These are phyloP conservation scores for Helenozyma rhizophorensis DNA, from an alignment of 805 yeast species.

Conservation along the genomic window DNA sequence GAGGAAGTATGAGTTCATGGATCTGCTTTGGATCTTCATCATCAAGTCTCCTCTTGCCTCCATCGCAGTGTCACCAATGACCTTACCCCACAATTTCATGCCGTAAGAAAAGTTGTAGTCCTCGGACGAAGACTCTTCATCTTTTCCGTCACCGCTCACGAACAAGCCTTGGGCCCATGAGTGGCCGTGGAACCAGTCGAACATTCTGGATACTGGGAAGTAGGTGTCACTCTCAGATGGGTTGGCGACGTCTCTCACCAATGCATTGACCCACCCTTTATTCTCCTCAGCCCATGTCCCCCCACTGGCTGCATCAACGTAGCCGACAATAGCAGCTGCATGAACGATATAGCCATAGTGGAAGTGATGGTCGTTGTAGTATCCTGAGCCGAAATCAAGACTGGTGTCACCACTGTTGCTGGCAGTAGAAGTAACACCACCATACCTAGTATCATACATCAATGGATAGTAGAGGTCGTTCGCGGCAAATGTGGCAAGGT, in stretches of 20 bases:
- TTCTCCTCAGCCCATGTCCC: constrained; percentile 47
- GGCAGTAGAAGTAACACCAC: constrained; percentile 54
- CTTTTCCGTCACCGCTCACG: constrained; percentile 62
- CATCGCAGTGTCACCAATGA: constrained; percentile 49
- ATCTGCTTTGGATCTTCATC: constrained; percentile 49
- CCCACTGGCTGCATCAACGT: constrained; percentile 58
- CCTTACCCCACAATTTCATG: constrained; percentile 64
- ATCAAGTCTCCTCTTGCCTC: constrained; percentile 54
- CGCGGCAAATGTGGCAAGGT: constrained; percentile 36
- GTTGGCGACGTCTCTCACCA: constrained; percentile 66
- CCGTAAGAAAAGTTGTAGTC: constrained; percentile 68
- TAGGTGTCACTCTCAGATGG: constrained; percentile 48
- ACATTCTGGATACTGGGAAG: constrained; percentile 62
- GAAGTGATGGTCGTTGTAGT: constrained; percentile 84
- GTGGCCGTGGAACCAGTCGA: constrained; percentile 73
- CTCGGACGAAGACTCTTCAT: constrained; percentile 68
- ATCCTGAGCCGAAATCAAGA: constrained; percentile 63
- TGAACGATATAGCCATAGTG: constrained; percentile 82
- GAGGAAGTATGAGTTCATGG: constrained; percentile 55
- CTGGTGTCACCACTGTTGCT: constrained; percentile 29
- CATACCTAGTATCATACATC: constrained; percentile 50
- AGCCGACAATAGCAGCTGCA: constrained; percentile 77
- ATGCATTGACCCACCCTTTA: constrained; percentile 54
- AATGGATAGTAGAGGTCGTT: constrained; percentile 48
- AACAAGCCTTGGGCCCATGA: constrained; percentile 71